Base-by-base conservation (phyloP, 805 yeast species). In the Groenewaldozyma tartarivorans region DNA sequence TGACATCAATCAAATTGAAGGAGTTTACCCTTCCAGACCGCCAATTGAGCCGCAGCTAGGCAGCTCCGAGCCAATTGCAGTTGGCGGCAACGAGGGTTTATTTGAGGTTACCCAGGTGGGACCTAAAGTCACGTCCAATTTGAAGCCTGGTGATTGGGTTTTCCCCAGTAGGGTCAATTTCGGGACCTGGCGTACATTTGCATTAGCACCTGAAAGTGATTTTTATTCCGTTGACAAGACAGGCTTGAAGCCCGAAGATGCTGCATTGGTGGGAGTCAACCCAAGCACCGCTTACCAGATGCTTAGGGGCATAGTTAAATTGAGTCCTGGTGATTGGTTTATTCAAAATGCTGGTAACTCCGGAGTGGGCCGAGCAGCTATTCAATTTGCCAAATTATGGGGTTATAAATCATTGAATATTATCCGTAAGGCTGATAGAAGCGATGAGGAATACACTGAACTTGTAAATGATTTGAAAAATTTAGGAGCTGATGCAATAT, bases 311-410 rank as follows among this genome's bases (percentile, higher is more conserved):
- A 82, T 75, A 58, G 74, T 64, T 39, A 68, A 74, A 41, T 62
- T 81, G 53, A 60, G 67, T 44, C 72, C 76, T 1, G 85, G 85
- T 16, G 69, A 88, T 59, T 92, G 95, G 95, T 75, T 92, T 48
- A 78, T 92, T 47, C 97, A 92, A 64, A 92, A 90, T 54, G 98
- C 96, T 24, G 97, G 95, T 27, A 92, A 86, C 50, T 85, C 95
- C 5, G 94, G 92, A 21, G 99, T 92, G 7, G 95, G 96, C 4
- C 77, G 86, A 51, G 79, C 82, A 51, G 97, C 95, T 5, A 72
- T 86, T 37, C 99, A 92, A 62, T 74, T 92, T 40, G 95, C 84
- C 22, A 75, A 75, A 48, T 67, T 77, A 21, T 69, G 81, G 58
- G 95, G 95, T 1, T 62, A 79, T 56, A 85, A 86, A 53, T 85